Evolutionary conservation across 306 rosid species (phyloP), one percentile per base, ranked within the genome.

Genomic region (Lotus japonicus): DNA sequence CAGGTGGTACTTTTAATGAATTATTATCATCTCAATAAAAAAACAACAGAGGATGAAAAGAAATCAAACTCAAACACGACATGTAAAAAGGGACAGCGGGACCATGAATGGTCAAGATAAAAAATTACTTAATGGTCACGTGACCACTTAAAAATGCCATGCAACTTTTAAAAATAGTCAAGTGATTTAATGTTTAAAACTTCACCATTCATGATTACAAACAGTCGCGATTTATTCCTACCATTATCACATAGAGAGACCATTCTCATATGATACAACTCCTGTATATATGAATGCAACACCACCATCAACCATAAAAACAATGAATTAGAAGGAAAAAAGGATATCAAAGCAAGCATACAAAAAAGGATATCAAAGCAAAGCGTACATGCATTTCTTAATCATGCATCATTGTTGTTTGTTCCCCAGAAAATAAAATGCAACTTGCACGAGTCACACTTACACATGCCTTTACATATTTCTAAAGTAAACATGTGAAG

Each of bases 401-500:
- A 60, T 35, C 62, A 58, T n/a, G 9, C 41, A 64, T 42, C 44
- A 45, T 7, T 45, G 31, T 26, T 26, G 31, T 45, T 26, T 55
- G 36, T 43, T 48, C 28, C 17, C 38, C 44, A 17, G 16, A 19
- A 59, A 38, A 35, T 14, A 59, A 78, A 42, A 31, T 9, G 63
- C 11, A 17, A 76, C 45, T 44, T 38, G 65, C 69, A 64, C 28
- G 21, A 48, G 16, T 56, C 39, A 28, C 51, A 28, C 64, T 26
- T 21, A 23, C 50, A 26, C 75, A 66, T 60, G 70, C 39, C 58
- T 71, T 45, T 36, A 8, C 10, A 68, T 39, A 48, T 46, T 45
- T 52, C 58, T 26, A 46, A 74, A 69, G 79, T 59, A 28, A 72
- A 68, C 66, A 75, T 31, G 70, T 31, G 53, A 55, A 42, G n/a